Conservation (phyloP, 1,284 basidiomycete species). For the Pseudozyma sp. region DNA sequence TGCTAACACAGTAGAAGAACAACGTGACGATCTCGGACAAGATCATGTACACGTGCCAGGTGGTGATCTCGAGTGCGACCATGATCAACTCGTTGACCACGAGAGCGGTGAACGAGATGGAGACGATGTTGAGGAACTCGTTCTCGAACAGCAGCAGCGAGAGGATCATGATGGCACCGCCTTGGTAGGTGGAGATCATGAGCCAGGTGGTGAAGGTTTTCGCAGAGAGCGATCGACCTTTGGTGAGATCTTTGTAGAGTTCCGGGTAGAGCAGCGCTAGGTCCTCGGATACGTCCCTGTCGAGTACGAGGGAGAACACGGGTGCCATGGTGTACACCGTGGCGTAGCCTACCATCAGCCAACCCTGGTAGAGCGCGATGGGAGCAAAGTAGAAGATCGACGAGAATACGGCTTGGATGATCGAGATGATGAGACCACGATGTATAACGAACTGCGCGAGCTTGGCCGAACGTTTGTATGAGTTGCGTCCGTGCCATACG, state of each 20-base stretch:
- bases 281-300: slow-evolving; percentile 95
- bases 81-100: slow-evolving; percentile 98
- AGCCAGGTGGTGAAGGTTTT: slow-evolving; percentile 99
- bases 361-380: slow-evolving; percentile 97
- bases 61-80: slow-evolving; percentile 97
- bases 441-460: slow-evolving; percentile 99
- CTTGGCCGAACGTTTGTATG: slow-evolving; percentile 96
- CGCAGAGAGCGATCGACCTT: slow-evolving; percentile 78
- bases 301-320: slow-evolving; percentile 94
- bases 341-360: slow-evolving; percentile 97
- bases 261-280: slow-evolving; percentile 95
- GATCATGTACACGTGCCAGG: slow-evolving; percentile 98
- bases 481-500: slow-evolving; percentile 96
- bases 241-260: slow-evolving; percentile 93
- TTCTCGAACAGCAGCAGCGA: slow-evolving; percentile 95
- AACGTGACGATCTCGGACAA: slow-evolving; percentile 90
- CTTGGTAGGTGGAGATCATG: slow-evolving; percentile 97
- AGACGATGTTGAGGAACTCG: slow-evolving; percentile 97
- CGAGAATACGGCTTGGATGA: slow-evolving; percentile 89
- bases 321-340: slow-evolving; percentile 99
- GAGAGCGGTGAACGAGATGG: slow-evolving; percentile 96
- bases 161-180: slow-evolving; percentile 98
- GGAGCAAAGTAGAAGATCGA: slow-evolving; percentile 99
- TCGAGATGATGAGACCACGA: slow-evolving; percentile 90
- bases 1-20: slow-evolving; percentile 88